Conservation (phyloP, 2,329 filamentous ascomycete genomes). For the Diplodia mutila region DNA sequence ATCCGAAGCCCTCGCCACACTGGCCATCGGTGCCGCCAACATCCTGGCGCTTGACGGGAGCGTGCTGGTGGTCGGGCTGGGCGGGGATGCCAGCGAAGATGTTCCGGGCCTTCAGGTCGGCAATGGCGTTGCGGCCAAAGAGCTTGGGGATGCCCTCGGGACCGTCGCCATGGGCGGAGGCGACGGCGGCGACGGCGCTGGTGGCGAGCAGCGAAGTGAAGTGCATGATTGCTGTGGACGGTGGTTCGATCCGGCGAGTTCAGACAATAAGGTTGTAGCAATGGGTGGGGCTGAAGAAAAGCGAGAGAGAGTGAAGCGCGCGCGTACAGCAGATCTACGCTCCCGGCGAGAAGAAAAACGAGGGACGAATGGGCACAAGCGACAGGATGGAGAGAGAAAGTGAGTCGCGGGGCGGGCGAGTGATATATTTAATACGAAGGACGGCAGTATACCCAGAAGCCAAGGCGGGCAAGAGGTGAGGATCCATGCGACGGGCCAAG, state of each 20-base stretch:
- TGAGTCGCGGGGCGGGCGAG: not conserved
- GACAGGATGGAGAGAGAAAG: not conserved
- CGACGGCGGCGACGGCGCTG: constrained; percentile 37
- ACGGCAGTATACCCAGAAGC: not conserved
- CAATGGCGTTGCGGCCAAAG: constrained; percentile 40
- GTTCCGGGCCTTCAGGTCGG: constrained; percentile 39
- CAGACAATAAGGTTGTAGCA: too few relatives aligned
- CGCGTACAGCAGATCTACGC: constrained; percentile 2
- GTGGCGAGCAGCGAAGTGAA: constrained; percentile 37
- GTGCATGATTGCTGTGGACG: constrained; percentile 35
- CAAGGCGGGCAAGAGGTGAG: constrained; percentile 8
- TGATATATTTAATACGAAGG: constrained; percentile 12
- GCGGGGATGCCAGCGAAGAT: constrained; percentile 33
- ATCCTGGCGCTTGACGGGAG: constrained; percentile 36
- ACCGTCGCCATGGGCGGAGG: constrained; percentile 35
- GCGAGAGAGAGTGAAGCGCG: constrained; percentile 14
- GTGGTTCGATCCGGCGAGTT: constrained; percentile 7
- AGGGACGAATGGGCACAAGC: not conserved
- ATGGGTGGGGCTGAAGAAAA: not conserved
- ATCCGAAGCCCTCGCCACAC: constrained; percentile 34
- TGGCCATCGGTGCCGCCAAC: constrained; percentile 37
- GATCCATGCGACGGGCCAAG: constrained; percentile 15
- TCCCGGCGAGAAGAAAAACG: constrained; percentile 12
- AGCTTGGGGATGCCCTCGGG: constrained; percentile 39
- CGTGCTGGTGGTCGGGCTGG: constrained; percentile 32